Evolutionary conservation across 768 basidiomycete genomes (phyloP).

Genomic region (Leucosporidium scottii): DNA sequence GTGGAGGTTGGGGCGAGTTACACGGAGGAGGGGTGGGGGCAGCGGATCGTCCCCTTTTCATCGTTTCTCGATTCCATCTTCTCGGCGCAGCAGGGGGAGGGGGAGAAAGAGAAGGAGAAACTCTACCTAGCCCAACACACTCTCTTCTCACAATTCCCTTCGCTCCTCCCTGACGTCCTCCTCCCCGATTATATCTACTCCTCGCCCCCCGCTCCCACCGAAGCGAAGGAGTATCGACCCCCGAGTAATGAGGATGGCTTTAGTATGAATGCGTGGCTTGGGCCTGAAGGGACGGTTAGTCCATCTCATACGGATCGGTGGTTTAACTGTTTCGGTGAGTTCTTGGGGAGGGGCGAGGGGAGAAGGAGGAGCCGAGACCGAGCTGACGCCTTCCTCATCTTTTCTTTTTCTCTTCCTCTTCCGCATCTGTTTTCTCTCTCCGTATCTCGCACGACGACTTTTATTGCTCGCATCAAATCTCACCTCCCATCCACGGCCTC

Average conservation of each 20-base stretch:
- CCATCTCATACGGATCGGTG: constrained; percentile 95
- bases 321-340: constrained; percentile 78
- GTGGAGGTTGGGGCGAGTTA: constrained; percentile 86
- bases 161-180: constrained; percentile 62
- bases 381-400: too few relatives aligned
- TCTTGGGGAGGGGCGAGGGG: too few relatives aligned
- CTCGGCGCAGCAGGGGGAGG: constrained; percentile 4
- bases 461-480: too few relatives aligned
- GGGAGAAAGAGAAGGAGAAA: constrained; percentile 26
- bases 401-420: too few relatives aligned
- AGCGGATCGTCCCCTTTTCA: constrained; percentile 69
- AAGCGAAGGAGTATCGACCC: constrained; percentile 53
- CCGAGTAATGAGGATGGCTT: constrained; percentile 61
- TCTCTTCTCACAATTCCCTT: constrained; percentile 75
- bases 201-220: constrained; percentile 42
- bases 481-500: too few relatives aligned
- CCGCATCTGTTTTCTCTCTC: too few relatives aligned
- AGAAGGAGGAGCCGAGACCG: too few relatives aligned
- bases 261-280: constrained; percentile 73
- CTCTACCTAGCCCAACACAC: constrained; percentile 88
- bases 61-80: constrained; percentile 56
- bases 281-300: constrained; percentile 67
- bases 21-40: constrained; percentile 69
- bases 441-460: too few relatives aligned
- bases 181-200: constrained; percentile 88